Conservation (phyloP, 352 stramenopile species). For the Pythium periplocum region DNA sequence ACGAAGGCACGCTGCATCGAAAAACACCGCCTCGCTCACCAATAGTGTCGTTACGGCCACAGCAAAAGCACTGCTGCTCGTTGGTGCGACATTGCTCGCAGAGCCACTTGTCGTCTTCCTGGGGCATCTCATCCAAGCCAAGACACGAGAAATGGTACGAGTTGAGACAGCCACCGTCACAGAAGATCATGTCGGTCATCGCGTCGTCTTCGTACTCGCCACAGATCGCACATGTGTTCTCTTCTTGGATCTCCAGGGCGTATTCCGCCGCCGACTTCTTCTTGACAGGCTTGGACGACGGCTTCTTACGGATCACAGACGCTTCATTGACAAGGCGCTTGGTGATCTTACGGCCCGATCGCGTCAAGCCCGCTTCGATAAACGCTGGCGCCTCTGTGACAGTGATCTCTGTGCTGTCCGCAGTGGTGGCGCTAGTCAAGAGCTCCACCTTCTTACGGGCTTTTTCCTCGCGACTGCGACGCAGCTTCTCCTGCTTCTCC, state of each 20-base stretch:
- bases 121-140: conserved; percentile 56
- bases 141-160: conserved; percentile 92
- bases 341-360: conserved; percentile 62
- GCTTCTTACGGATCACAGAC: conserved; percentile 13
- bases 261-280: conserved; percentile 24
- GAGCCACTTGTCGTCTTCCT: conserved; percentile 76
- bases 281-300: conserved; percentile 26
- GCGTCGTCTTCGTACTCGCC: conserved; percentile 82
- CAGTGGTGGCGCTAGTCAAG: neutral
- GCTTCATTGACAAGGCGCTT: conserved; percentile 44
- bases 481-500: conserved; percentile 36
- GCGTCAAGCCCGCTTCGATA: conserved; percentile 53
- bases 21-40: conserved; percentile 82
- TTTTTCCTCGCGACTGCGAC: conserved; percentile 12
- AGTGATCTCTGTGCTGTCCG: neutral
- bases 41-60: conserved; percentile 84
- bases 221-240: conserved; percentile 72
- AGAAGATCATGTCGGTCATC: conserved; percentile 85
- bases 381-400: conserved; percentile 28
- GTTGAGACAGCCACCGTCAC: conserved; percentile 89
- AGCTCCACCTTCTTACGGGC: neutral
- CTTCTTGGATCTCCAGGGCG: conserved; percentile 44
- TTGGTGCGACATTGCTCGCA: conserved; percentile 89
- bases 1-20: conserved; percentile 51
- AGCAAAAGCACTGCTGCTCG: conserved; percentile 87